These are phyloP conservation scores for Yarrowia divulgata DNA, from an alignment of 805 yeast genomes.

Conservation along the genomic window DNA sequence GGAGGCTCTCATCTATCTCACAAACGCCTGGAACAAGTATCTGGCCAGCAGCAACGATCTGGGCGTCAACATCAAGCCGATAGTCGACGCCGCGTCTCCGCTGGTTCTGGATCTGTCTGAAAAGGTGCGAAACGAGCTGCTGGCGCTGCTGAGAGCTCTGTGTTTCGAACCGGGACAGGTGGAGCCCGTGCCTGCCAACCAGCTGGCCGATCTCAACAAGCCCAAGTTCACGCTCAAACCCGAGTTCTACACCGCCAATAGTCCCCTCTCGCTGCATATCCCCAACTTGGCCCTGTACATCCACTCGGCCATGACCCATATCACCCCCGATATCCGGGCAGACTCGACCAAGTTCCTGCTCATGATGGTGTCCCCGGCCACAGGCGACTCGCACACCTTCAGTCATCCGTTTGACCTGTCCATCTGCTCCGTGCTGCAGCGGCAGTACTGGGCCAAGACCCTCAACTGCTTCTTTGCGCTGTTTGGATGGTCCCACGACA, in stretches of 20 bases:
- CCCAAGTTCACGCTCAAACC: constrained; percentile 30
- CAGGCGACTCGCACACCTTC: constrained; percentile 46
- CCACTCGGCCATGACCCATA: constrained; percentile 93
- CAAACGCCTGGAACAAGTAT: constrained; percentile 29
- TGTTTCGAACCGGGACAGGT: constrained; percentile 40
- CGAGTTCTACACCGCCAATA: constrained; percentile 26
- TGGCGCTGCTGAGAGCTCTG: constrained; percentile 51
- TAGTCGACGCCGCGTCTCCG: constrained; percentile 66
- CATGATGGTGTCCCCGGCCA: constrained; percentile 25
- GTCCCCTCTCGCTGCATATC: constrained; percentile 51
- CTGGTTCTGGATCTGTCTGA: constrained; percentile 70
- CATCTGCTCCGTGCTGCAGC: constrained; percentile 61
- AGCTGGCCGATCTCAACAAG: constrained; percentile 12
- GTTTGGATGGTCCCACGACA: constrained; percentile 71
- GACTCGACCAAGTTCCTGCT: constrained; percentile 69
- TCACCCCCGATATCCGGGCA: constrained; percentile 73
- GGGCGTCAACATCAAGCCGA: constrained; percentile 62
- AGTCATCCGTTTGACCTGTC: constrained; percentile 61
- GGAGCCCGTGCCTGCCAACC: constrained; percentile 18
- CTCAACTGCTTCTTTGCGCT: constrained; percentile 71
- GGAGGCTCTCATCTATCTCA: constrained; percentile 67
- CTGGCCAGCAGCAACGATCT: constrained; percentile 60
- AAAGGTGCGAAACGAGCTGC: constrained; percentile 67
- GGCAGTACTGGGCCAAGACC: constrained; percentile 72
- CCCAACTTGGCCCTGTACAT: constrained; percentile 65